phyloP scores from a whole-genome alignment of 2,329 filamentous ascomycete genomes.

The Sporothrix curviconia region DNA sequence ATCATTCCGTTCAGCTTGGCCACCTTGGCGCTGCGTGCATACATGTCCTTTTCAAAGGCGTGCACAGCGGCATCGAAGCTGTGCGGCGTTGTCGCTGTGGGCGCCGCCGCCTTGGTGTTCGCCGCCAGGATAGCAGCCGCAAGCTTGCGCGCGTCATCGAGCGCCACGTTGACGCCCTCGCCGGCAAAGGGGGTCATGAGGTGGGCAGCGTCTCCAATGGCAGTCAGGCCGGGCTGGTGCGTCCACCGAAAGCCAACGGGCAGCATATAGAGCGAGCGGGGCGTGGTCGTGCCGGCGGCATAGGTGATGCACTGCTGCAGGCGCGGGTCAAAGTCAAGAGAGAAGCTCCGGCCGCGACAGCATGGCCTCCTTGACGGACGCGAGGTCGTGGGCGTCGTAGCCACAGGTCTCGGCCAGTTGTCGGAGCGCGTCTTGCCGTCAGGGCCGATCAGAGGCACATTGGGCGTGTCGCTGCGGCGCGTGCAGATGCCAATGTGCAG shows the following conservation, averaged over 20 bases:
- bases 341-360: slow-evolving; percentile 26
- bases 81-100: background rate
- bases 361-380: slow-evolving; percentile 33
- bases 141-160: slow-evolving; percentile 48
- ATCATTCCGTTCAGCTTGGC: slow-evolving; percentile 22
- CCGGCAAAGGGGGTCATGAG: slow-evolving; percentile 53
- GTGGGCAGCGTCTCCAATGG: slow-evolving; percentile 56
- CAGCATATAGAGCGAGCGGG: slow-evolving; percentile 46
- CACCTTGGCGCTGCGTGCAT: slow-evolving; percentile 28
- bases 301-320: slow-evolving; percentile 37
- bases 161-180: slow-evolving; percentile 52
- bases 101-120: background rate
- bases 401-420: slow-evolving; percentile 36
- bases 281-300: slow-evolving; percentile 32
- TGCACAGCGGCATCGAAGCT: slow-evolving; percentile 28
- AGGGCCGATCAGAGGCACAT: slow-evolving; percentile 28
- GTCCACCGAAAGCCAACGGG: slow-evolving; percentile 44
- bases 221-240: slow-evolving; percentile 41
- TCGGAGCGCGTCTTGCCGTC: slow-evolving; percentile 22
- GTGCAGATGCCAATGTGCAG: slow-evolving; percentile 30
- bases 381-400: slow-evolving; percentile 36
- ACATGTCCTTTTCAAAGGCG: slow-evolving; percentile 35
- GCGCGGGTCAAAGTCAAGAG: slow-evolving; percentile 36
- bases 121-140: slow-evolving; percentile 35
- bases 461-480: slow-evolving; percentile 28